Evolutionary conservation across 1,284 basidiomycete genomes (phyloP).

Genomic region (Farysia itapuensis): DNA sequence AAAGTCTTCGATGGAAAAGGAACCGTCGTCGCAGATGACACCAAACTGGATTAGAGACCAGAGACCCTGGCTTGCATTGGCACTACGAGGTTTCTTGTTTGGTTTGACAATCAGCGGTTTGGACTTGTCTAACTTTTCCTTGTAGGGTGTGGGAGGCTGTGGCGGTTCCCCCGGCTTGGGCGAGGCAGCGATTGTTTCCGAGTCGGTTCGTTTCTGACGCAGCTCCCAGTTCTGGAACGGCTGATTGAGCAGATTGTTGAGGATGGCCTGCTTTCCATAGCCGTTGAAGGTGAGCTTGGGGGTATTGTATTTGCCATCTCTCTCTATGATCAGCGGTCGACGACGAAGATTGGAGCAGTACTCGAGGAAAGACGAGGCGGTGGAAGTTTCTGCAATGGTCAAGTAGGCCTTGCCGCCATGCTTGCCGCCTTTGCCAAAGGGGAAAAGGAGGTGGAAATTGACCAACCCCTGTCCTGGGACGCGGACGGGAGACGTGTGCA

Average conservation of each 20-base stretch:
- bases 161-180: not conserved
- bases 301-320: conserved; percentile 3
- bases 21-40: conserved; percentile 19
- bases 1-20: conserved; percentile 26
- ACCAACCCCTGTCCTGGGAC: conserved; percentile 3
- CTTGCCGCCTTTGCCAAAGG: not conserved
- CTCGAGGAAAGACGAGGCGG: conserved; percentile 9
- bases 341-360: conserved; percentile 2
- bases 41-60: conserved; percentile 23
- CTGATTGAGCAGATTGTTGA: conserved; percentile 4
- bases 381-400: conserved; percentile 18
- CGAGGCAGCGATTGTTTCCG: not conserved
- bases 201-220: conserved; percentile 2
- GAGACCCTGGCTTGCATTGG: conserved; percentile 2
- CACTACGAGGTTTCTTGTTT: not conserved
- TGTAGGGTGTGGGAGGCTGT: not conserved
- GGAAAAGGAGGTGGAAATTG: conserved; percentile 14
- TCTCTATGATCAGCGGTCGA: conserved; percentile 3
- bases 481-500: conserved; percentile 14
- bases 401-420: conserved; percentile 14
- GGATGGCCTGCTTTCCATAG: conserved; percentile 3
- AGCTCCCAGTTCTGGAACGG: conserved; percentile 9
- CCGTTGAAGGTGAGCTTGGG: conserved; percentile 15
- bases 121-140: not conserved
- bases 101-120: not conserved